phyloP scores from a whole-genome alignment of 306 rosid species.

The Prunus kanzakura region DNA sequence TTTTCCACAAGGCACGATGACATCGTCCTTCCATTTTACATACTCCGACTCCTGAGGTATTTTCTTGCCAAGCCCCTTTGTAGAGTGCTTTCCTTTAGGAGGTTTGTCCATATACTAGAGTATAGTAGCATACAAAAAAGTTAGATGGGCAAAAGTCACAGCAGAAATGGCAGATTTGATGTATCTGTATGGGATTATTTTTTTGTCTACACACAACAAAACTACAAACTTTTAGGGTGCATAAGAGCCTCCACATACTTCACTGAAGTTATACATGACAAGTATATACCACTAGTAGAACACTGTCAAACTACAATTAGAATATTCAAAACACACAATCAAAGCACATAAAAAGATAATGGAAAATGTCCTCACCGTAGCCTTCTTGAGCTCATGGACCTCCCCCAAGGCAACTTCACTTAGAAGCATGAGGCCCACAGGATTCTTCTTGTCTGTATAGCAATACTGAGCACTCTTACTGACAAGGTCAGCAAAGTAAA shows the following conservation, averaged over 20 bases:
- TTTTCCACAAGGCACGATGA: slow-evolving; percentile 89
- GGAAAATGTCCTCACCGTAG: slow-evolving; percentile 48
- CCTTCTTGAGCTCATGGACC: slow-evolving; percentile 78
- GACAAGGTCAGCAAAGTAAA: slow-evolving; percentile 91
- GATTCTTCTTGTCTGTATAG: slow-evolving; percentile 85
- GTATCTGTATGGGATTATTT: background rate
- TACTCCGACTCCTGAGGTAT: slow-evolving; percentile 56
- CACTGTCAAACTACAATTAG: background rate
- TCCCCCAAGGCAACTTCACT: slow-evolving; percentile 96
- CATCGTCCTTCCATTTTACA: slow-evolving; percentile 70
- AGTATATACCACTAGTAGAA: background rate
- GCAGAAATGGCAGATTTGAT: background rate
- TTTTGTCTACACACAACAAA: background rate
- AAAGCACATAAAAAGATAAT: slow-evolving; percentile 16
- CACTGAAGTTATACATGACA: background rate
- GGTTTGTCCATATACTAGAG: slow-evolving; percentile 84
- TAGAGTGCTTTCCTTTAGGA: slow-evolving; percentile 90
- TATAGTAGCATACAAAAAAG: slow-evolving; percentile 12
- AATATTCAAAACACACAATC: background rate
- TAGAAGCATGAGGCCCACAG: slow-evolving; percentile 82
- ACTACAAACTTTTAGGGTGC: background rate
- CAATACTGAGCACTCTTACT: slow-evolving; percentile 99
- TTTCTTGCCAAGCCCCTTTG: slow-evolving; percentile 91
- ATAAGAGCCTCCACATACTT: background rate
- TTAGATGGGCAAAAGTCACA: background rate